Evolutionary conservation across 441 rosid species (phyloP).

Genomic region (Mallotus japonicus): DNA sequence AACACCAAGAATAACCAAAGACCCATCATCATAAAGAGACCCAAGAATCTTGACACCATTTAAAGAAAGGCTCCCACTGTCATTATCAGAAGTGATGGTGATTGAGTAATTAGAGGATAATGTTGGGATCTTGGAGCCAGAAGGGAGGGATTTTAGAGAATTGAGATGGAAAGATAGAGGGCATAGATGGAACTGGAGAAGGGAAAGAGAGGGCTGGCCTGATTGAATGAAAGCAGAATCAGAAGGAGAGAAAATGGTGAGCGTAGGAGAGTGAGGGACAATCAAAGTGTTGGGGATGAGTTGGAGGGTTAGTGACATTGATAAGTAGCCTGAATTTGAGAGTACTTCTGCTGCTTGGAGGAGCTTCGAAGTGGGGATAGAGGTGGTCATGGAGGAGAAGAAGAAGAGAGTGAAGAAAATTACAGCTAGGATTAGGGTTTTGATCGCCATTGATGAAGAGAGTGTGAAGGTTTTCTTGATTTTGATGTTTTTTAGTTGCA

Average conservation of each 20-base stretch:
- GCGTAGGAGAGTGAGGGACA: conserved; percentile 18
- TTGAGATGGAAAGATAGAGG: conserved; percentile 27
- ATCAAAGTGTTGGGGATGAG: conserved; percentile 25
- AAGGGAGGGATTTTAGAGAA: conserved; percentile 30
- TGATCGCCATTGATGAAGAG: conserved; percentile 30
- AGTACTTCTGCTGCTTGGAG: conserved; percentile 28
- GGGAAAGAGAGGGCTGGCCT: conserved; percentile 33
- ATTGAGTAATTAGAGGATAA: conserved; percentile 33
- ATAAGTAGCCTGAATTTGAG: conserved; percentile 37
- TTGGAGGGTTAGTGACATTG: conserved; percentile 42
- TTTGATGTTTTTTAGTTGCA: background rate
- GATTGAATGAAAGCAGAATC: conserved; percentile 27
- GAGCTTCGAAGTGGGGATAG: conserved; percentile 23
- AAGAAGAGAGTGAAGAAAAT: conserved; percentile 11
- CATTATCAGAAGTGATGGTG: conserved; percentile 23
- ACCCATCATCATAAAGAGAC: conserved; percentile 36
- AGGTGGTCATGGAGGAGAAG: conserved; percentile 14
- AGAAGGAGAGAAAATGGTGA: conserved; percentile 41
- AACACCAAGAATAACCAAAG: conserved; percentile 33
- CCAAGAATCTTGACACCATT: conserved; percentile 30
- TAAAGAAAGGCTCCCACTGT: background rate
- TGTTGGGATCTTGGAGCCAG: conserved; percentile 34
- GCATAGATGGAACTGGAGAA: conserved; percentile 35
- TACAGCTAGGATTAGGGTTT: background rate
- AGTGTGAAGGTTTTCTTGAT: background rate